Evolutionary conservation across 768 basidiomycete genomes (phyloP), one percentile per base, ranked within the genome.

Genomic region (Cystobasidium onofrii): DNA sequence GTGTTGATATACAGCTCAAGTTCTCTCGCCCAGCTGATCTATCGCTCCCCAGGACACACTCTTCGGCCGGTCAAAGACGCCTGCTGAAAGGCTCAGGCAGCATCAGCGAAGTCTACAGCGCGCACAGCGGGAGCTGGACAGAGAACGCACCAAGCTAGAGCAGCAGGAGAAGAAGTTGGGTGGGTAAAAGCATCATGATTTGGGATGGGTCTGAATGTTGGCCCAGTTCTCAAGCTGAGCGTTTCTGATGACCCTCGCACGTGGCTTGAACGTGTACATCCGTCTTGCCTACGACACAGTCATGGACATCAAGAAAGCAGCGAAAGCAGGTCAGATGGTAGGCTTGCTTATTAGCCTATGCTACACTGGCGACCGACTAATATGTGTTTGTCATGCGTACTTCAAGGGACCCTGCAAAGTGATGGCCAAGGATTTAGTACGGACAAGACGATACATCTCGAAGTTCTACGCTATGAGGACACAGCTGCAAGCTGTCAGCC

Each of bases 381-480:
- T n/a, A n/a, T 25, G 74, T 72, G 18, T 12, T n/a, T 10, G 20
- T 25, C 31, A 7, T 57, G 55, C 55, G 36, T 23, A 25, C 20
- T 36, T 12, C 82, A 98, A n/a, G 95, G 92, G 92, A 80, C 92
- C 95, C 25, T 97, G 94, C 84, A 98, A 98, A 85, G 90, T 98
- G 76, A 96, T 97, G 90, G 96, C 96, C 29, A 98, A 96, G 82
- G 96, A 99, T 80, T 89, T 99, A 72, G 92, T 98, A 76, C 87
- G 96, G 76, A 98, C 95, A 13, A 86, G 96, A 62, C 87, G 90
- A 79, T 98, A 99, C 80, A 85, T 93, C 29, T 92, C 97, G 83
- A 98, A 97, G 81, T 99, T 99, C 84, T 91, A 96, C 80, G 92
- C 94, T 80, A 98, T 99, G 95, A 87, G 91, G 73, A 98, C 96